phyloP scores from a whole-genome alignment of 192 early-diverging fungal species.

The Entophlyctis luteolus region DNA sequence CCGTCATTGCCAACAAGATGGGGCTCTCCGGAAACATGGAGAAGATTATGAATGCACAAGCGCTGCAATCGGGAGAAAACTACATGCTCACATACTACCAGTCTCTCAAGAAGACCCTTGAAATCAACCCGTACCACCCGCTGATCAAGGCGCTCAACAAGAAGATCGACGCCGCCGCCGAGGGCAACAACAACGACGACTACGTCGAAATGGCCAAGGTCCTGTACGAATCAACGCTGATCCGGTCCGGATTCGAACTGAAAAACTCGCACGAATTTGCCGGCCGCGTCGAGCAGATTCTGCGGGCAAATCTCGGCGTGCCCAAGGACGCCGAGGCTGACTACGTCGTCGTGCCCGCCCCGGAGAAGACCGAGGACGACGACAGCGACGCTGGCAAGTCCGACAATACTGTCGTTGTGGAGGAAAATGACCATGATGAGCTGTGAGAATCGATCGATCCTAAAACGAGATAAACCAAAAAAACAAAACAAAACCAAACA shows the following conservation, averaged over 20 bases:
- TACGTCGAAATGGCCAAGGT: conserved; percentile 26
- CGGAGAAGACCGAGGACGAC: conserved; percentile 58
- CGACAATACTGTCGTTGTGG: conserved; percentile 39
- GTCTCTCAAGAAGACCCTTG: conserved; percentile 21
- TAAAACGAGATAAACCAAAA: too few species aligned
- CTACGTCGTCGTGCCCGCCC: conserved; percentile 32
- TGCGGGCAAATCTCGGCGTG: conserved; percentile 35
- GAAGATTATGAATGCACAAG: conserved; percentile 46
- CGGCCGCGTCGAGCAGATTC: conserved; percentile 35
- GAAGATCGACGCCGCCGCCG: conserved; percentile 23
- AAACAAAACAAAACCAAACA: too few species aligned
- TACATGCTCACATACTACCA: conserved; percentile 33
- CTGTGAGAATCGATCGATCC: conserved; percentile 1
- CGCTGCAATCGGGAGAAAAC: conserved; percentile 36
- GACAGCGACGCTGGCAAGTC: conserved; percentile 62
- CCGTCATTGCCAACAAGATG: conserved; percentile 52
- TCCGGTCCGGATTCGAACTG: conserved; percentile 39
- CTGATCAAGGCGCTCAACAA: conserved; percentile 35
- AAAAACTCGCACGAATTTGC: conserved; percentile 34
- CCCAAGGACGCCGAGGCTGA: conserved; percentile 27
- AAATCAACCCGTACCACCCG: conserved; percentile 42
- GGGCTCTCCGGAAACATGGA: conserved; percentile 48
- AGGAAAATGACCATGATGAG: conserved; percentile 33
- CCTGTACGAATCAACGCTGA: conserved; percentile 39
- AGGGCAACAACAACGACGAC: conserved; percentile 16